phyloP scores from a whole-genome alignment of 2,329 filamentous ascomycete species.

The Diplodia corticola region DNA sequence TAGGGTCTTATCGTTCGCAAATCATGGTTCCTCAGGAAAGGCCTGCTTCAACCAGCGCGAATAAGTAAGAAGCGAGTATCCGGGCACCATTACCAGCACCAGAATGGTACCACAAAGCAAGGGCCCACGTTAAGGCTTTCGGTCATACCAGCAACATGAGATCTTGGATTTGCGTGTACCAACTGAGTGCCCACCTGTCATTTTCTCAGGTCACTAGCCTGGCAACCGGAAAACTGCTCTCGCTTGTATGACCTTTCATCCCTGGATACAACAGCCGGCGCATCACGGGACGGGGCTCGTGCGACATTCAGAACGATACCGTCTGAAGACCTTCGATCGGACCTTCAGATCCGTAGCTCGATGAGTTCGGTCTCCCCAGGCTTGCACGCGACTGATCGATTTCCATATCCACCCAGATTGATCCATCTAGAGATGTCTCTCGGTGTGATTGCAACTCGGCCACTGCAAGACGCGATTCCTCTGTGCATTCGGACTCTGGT shows the following conservation, averaged over 20 bases:
- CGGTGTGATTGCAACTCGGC: not conserved
- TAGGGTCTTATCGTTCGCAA: not conserved
- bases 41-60: not conserved
- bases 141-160: not conserved
- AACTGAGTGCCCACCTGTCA: not conserved
- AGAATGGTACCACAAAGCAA: not conserved
- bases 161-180: not conserved
- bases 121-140: not conserved
- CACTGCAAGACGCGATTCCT: no score
- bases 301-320: not conserved
- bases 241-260: not conserved
- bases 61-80: not conserved
- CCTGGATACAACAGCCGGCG: not conserved
- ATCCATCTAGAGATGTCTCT: not conserved
- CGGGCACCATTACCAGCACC: not conserved
- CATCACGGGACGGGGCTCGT: not conserved
- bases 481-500: not conserved
- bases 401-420: not conserved
- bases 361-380: not conserved
- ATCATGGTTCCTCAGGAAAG: not conserved
- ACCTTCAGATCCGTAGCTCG: not conserved
- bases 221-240: not conserved
- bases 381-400: not conserved
- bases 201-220: not conserved
- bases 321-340: not conserved